phyloP scores from a whole-genome alignment of 2,329 filamentous ascomycete species.

The Pseudopyrenochaeta lycopersici region DNA sequence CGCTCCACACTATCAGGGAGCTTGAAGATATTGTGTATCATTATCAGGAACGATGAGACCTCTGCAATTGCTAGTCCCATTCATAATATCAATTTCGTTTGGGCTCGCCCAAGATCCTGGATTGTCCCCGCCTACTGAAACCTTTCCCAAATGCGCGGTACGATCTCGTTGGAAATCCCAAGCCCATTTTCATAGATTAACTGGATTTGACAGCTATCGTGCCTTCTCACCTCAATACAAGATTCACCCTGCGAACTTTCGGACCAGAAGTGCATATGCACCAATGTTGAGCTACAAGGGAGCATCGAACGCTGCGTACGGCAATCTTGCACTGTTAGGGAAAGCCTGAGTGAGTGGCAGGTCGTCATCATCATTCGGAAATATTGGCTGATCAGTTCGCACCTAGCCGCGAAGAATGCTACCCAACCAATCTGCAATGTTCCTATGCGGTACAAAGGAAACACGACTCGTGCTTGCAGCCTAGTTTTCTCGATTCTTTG shows the following conservation, averaged over 20 bases:
- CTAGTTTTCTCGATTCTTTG: too few species aligned
- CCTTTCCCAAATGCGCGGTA: constrained; percentile 32
- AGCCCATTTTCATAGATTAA: constrained; percentile 3
- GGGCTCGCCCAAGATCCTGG: constrained; percentile 22
- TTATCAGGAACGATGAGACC: constrained; percentile 19
- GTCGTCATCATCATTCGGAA: too few species aligned
- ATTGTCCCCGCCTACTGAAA: constrained; percentile 13
- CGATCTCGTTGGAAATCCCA: constrained; percentile 1
- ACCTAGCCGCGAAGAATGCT: constrained; percentile 56
- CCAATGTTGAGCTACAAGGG: constrained; percentile 18
- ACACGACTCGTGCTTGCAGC: constrained; percentile 39
- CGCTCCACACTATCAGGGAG: too few species aligned
- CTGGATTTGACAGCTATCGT: constrained; percentile 17
- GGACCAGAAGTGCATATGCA: constrained; percentile 25
- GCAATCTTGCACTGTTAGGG: constrained; percentile 22
- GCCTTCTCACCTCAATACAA: constrained; percentile 14
- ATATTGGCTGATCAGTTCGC: too few species aligned
- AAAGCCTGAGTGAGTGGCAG: constrained; percentile 24
- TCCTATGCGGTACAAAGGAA: constrained; percentile 48
- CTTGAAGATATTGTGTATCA: too few species aligned
- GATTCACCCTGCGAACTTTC: constrained; percentile 17
- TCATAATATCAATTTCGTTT: constrained; percentile 21
- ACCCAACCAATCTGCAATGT: constrained; percentile 51
- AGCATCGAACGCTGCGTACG: constrained; percentile 19
- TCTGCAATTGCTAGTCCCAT: constrained; percentile 21